phyloP scores from a whole-genome alignment of 2,329 filamentous ascomycete genomes.

The Fusarium subtropicale region DNA sequence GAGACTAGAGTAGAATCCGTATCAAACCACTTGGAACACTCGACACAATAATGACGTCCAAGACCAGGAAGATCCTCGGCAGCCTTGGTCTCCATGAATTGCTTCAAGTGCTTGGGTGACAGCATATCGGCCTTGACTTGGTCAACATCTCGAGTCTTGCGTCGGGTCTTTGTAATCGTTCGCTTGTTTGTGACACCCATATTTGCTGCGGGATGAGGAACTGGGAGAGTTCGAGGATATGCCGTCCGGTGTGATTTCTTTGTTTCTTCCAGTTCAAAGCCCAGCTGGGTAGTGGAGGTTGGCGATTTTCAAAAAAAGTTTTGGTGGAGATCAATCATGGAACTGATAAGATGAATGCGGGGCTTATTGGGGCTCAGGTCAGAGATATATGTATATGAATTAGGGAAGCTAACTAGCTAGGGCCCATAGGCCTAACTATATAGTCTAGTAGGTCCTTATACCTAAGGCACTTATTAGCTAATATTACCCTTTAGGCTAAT shows the following conservation, averaged over 20 bases:
- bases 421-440: no score
- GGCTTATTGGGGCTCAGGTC: no score
- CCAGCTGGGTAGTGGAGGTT: slow-evolving; percentile 30
- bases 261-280: slow-evolving; percentile 7
- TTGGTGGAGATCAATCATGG: slow-evolving; percentile 30
- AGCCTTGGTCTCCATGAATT: slow-evolving; percentile 82
- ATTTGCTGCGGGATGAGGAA: not conserved
- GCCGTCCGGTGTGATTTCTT: not conserved
- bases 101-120: slow-evolving; percentile 81
- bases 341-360: slow-evolving; percentile 16
- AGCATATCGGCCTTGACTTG: slow-evolving; percentile 87
- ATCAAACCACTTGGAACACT: slow-evolving; percentile 98
- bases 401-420: no score
- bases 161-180: slow-evolving; percentile 79
- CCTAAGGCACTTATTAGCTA: no score
- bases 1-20: slow-evolving; percentile 78
- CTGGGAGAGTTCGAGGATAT: not conserved
- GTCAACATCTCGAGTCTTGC: slow-evolving; percentile 87
- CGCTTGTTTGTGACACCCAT: slow-evolving; percentile 78
- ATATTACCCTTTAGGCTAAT: no score
- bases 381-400: no score
- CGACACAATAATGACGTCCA: slow-evolving; percentile 86
- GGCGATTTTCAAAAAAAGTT: slow-evolving; percentile 43
- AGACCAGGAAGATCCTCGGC: slow-evolving; percentile 89
- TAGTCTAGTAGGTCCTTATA: no score